Evolutionary conservation across 164 flowering plant genomes (phyloP), one percentile per base, ranked within the genome.

Genomic region (Stephania yunnanensis): DNA sequence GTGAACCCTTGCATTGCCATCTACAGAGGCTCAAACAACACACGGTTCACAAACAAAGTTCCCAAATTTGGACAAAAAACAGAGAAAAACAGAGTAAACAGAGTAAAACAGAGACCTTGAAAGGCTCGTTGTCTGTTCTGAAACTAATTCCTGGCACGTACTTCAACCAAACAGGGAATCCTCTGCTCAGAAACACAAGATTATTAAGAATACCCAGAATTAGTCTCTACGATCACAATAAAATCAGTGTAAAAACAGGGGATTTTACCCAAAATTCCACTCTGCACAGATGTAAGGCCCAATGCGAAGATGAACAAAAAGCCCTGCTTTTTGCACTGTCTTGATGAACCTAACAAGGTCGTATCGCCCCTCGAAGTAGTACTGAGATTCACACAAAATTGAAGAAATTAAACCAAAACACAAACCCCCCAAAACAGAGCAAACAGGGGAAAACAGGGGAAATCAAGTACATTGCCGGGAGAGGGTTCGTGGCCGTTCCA

Each of bases 271-370:
- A 81, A 91, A 91, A 80, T 91, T 91, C 98, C 96, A 91, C 76
- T 91, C 96, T 11, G 93, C 98, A 80, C 96, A 91, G 80, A 93
- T 84, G 86, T 91, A 93, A 81, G 98, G 96, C 20, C 98, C 98
- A 84, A 93, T 86, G 72, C 96, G 88, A 69, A 93, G 88, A 80
- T 91, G 86, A 81, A 90, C 96, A 84, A 90, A 91, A 7, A 93
- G 88, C 65, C 98, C 96, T 42, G 94, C 92, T 77, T 84, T 88
- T 78, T 90, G 93, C 13, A 91, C 83, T 11, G 86, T 87, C 89
- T 84, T 88, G 31, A 93, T 71, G 85, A 93, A 93, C 71, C 92
- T 84, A 69, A 93, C 96, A 73, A 93, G 77, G 78, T 93, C 96
- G 80, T 87, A 83, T 83, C 94, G 90, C 75, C 94, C 98, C 78